A percentile compares a stretch with the other conserved stretches of the same genome.
Conservation (phyloP, 129 eudicot species). For the Centrapalus pauciflorus region DNA sequence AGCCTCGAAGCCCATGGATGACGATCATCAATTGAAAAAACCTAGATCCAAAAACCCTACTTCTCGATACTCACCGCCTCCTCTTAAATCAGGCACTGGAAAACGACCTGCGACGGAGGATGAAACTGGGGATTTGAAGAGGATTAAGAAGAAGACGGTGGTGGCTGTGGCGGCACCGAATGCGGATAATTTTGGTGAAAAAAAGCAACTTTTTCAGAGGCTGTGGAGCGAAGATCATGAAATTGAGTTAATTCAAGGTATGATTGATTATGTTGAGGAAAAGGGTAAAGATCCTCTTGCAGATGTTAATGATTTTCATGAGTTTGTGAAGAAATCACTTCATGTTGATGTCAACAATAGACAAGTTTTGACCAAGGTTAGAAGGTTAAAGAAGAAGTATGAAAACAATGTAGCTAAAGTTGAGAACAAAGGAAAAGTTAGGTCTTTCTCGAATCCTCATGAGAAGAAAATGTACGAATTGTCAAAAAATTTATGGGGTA, state of each 20-base stretch:
- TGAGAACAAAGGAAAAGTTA: slow-evolving; percentile 28
- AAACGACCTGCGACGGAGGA: slow-evolving; percentile 38
- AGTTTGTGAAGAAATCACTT: slow-evolving; percentile 53
- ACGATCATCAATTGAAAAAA: slow-evolving; percentile 15
- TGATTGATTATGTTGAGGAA: slow-evolving; percentile 38
- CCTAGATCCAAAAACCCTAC: slow-evolving; percentile 40
- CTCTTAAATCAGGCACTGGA: slow-evolving; percentile 15
- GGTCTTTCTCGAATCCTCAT: slow-evolving; percentile 47
- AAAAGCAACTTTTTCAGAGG: slow-evolving; percentile 52
- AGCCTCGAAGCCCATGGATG: slow-evolving; percentile 38
- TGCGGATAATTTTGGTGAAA: slow-evolving; percentile 9
- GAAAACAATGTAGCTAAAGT: slow-evolving; percentile 25
- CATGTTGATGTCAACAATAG: slow-evolving; percentile 49
- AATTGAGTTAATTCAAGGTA: slow-evolving; percentile 58
- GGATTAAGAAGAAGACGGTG: slow-evolving; percentile 36
- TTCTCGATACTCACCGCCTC: slow-evolving; percentile 17
- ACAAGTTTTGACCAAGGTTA: slow-evolving; percentile 46
- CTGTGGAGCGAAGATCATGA: slow-evolving; percentile 80
- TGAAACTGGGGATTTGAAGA: slow-evolving; percentile 23
- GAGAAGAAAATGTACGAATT: slow-evolving; percentile 47
- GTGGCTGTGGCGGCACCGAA: slow-evolving; percentile 28
- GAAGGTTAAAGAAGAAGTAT: slow-evolving; percentile 53
- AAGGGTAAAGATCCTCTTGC: slow-evolving; percentile 46
- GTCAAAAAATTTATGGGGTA: slow-evolving; percentile 61
- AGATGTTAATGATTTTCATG: slow-evolving; percentile 47